Conservation (phyloP, 2,329 filamentous ascomycete species). For the Mycosphaerella arachidis region DNA sequence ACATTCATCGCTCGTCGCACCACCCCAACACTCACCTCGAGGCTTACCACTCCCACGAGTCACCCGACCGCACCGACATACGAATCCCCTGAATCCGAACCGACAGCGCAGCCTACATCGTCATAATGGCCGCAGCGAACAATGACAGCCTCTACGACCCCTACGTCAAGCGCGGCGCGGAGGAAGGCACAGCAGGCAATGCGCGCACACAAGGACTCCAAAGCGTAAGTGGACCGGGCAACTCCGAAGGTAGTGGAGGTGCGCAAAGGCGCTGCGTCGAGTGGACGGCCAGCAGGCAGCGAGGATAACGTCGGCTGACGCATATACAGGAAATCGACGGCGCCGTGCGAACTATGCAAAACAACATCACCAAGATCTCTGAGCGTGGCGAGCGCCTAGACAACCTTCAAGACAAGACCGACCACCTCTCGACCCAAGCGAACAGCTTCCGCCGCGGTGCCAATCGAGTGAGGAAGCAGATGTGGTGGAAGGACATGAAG, state of each 20-base stretch:
- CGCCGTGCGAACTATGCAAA: constrained; percentile 89
- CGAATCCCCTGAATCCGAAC: constrained; percentile 11
- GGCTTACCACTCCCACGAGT: neutral
- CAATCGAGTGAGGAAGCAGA: constrained; percentile 86
- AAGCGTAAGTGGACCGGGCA: constrained; percentile 14
- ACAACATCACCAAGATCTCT: constrained; percentile 96
- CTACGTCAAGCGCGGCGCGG: constrained; percentile 25
- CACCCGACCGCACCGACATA: neutral
- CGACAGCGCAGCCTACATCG: constrained; percentile 4
- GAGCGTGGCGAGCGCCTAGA: constrained; percentile 88
- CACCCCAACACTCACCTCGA: neutral
- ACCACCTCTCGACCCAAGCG: constrained; percentile 87
- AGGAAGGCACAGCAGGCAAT: constrained; percentile 5
- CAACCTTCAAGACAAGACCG: constrained; percentile 84
- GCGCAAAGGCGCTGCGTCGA: neutral
- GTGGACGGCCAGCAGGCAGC: constrained; percentile 3
- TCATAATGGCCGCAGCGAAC: constrained; percentile 19
- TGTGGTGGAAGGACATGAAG: constrained; percentile 99
- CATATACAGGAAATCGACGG: constrained; percentile 83
- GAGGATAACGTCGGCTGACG: constrained; percentile 6
- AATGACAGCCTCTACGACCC: constrained; percentile 25
- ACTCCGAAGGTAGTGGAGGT: neutral
- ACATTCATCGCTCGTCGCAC: neutral
- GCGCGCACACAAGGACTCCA: constrained; percentile 23
- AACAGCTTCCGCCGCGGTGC: constrained; percentile 94